Percentiles rank a stretch among this genome's conserved stretches.
phyloP scores from a whole-genome alignment of 139 green algal species.

The Spirogloea muscicola region DNA sequence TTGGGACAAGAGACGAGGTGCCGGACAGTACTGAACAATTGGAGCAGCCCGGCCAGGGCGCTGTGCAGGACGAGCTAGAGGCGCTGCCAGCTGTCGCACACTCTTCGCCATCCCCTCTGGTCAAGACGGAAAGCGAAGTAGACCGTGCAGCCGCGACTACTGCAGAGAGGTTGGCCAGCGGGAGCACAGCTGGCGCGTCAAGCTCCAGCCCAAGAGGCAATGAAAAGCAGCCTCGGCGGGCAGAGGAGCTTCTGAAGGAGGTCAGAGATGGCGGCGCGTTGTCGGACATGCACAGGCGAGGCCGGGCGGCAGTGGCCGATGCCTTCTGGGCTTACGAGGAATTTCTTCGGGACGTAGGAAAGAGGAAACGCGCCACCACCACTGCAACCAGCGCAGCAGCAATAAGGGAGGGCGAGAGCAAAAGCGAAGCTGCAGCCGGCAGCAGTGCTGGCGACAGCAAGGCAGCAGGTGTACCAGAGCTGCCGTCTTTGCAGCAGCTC shows the following conservation, averaged over 20 bases:
- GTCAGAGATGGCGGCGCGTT: too few relatives aligned
- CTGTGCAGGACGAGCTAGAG: constrained; percentile 2
- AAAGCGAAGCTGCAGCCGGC: neutral
- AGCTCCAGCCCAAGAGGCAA: too few relatives aligned
- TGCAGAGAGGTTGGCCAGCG: too few relatives aligned
- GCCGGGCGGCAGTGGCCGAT: neutral
- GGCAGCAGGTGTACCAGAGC: neutral
- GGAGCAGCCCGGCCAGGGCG: neutral
- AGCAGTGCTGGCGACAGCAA: neutral
- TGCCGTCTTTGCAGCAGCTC: neutral
- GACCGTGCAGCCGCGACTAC: neutral
- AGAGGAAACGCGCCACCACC: neutral
- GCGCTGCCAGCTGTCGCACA: neutral
- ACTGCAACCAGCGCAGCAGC: neutral
- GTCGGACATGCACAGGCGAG: neutral
- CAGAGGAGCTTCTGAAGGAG: too few relatives aligned
- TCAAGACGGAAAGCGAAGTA: neutral
- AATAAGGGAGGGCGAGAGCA: neutral
- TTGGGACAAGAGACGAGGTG: neutral
- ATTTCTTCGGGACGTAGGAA: constrained; percentile 15
- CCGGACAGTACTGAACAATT: neutral
- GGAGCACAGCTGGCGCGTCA: too few relatives aligned
- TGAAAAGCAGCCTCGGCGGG: too few relatives aligned
- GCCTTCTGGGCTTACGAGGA: constrained; percentile 22
- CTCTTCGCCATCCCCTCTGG: neutral